Base-by-base conservation (phyloP, 768 basidiomycete species). In the Pleurotus cornucopiae region DNA sequence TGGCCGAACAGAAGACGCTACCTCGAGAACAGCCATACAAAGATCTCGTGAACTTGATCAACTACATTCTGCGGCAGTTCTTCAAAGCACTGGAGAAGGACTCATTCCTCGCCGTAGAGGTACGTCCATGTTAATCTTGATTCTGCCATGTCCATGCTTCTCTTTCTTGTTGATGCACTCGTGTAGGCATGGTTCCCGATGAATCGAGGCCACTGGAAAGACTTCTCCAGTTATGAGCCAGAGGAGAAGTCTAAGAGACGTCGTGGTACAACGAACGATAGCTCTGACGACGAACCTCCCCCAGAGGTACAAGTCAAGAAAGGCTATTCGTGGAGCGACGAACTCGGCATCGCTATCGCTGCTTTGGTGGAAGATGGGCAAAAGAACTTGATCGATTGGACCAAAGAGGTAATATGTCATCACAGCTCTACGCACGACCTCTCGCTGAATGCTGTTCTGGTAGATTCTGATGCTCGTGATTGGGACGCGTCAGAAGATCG, bases 31-130 rank as follows among this genome's bases (percentile, higher is more conserved):
- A 85, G 59, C 77, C 91, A 1, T 79, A 83, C 74, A 89, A 88
- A 63, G 97, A 98, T 70, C 83, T 98, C 47, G 68, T 91, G 54
- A 79, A 81, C 54, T 73, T 98, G 37, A 85, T 98, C 73, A 89
- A 85, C 64, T 99, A 81, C 71, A 78, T 98, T 58, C 78, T 98
- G 57, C 84, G 91, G 21, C 86, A 88, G 66, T 98, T 98, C 78
- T 98, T 99, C 84, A 98, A 97, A 69, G 82, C 86, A 5, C 78
- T 94, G 47, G 80, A 83, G 53, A 85, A 91, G 60, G 88, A 97
- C 59, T 79, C 91, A 0, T 90, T 98, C 73, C 76, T 98, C 46
- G 81, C 92, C 58, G 80, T 98, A 58, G 94, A 98, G 79, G 94
- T 94, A 57, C 57, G 53, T 54, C 21, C 58, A 41, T 57, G 55